Evolutionary conservation across 345 rosid genomes (phyloP).

Genomic region (Microthlaspi erraticum): DNA sequence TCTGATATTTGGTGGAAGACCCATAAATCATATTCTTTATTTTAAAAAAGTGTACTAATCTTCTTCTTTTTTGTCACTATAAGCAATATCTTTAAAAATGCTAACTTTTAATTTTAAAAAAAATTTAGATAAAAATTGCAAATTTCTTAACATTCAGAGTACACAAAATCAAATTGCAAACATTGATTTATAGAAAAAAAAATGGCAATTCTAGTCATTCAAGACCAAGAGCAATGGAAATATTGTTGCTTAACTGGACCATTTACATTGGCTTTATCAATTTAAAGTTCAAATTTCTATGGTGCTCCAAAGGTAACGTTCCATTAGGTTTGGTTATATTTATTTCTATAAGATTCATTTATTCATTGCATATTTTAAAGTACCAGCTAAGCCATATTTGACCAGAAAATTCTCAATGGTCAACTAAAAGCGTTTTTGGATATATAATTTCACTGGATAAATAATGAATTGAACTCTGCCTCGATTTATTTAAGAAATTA

Average conservation of each 20-base stretch:
- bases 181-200: not conserved
- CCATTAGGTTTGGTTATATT: not conserved
- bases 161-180: not conserved
- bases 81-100: not conserved
- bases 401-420: constrained; percentile 23
- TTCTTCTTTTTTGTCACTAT: constrained; percentile 8
- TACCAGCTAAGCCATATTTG: constrained; percentile 36
- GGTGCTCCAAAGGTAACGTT: not conserved
- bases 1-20: not conserved
- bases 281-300: constrained; percentile 4
- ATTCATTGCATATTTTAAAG: not conserved
- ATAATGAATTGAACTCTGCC: not conserved
- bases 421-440: constrained; percentile 34
- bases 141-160: not conserved
- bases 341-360: constrained; percentile 5
- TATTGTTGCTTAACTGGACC: not conserved
- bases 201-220: not conserved
- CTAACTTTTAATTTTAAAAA: not conserved
- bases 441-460: constrained; percentile 9
- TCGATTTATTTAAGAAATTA: constrained; percentile 4
- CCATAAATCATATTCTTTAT: too few species aligned
- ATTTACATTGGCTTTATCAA: constrained; percentile 14
- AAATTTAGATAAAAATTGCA: too few species aligned
- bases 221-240: not conserved
- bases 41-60: not conserved